Percentiles rank a stretch among this genome's conserved stretches.
These are phyloP conservation scores for Scytalidium sp. DNA, from an alignment of 2,329 filamentous ascomycete species.

Conservation along the genomic window DNA sequence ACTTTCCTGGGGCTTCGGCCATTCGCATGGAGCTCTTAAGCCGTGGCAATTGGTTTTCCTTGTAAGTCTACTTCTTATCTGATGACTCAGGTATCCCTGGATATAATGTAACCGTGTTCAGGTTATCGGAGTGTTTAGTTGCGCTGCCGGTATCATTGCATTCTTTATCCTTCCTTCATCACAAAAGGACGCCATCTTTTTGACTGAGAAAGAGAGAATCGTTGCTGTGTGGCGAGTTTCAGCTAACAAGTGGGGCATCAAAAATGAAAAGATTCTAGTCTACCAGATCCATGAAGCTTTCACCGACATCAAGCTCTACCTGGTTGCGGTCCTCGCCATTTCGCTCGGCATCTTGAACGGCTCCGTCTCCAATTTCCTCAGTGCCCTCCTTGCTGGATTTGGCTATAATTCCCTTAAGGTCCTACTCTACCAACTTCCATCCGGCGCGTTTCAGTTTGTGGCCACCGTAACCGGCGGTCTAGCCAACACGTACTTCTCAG, in stretches of 20 bases:
- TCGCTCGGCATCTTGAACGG: slow-evolving; percentile 58
- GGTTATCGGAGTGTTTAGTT: not conserved
- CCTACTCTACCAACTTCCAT: slow-evolving; percentile 70
- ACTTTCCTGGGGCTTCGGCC: slow-evolving; percentile 1
- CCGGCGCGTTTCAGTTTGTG: slow-evolving; percentile 44
- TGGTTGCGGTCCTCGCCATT: slow-evolving; percentile 63
- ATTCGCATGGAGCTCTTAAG: not conserved
- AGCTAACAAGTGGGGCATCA: slow-evolving; percentile 57
- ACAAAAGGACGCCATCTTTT: slow-evolving; percentile 6
- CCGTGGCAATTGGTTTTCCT: slow-evolving; percentile 2
- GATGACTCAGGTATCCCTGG: not conserved
- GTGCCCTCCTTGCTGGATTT: slow-evolving; percentile 67
- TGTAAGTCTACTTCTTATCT: not conserved
- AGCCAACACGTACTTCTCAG: not conserved
- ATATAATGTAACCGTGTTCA: not conserved
- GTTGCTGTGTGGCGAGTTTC: slow-evolving; percentile 61
- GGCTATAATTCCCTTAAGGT: slow-evolving; percentile 59
- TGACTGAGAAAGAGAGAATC: slow-evolving; percentile 57
- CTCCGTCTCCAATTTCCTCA: slow-evolving; percentile 65
- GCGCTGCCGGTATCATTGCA: not conserved
- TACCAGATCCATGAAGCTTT: slow-evolving; percentile 56
- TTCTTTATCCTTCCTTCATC: slow-evolving; percentile 1
- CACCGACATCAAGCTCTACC: slow-evolving; percentile 57
- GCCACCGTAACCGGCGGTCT: not conserved
- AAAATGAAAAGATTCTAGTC: slow-evolving; percentile 56